Evolutionary conservation across 495 filamentous ascomycete species (phyloP), one percentile per base, ranked within the genome.

Genomic region (Annulohypoxylon moriforme): DNA sequence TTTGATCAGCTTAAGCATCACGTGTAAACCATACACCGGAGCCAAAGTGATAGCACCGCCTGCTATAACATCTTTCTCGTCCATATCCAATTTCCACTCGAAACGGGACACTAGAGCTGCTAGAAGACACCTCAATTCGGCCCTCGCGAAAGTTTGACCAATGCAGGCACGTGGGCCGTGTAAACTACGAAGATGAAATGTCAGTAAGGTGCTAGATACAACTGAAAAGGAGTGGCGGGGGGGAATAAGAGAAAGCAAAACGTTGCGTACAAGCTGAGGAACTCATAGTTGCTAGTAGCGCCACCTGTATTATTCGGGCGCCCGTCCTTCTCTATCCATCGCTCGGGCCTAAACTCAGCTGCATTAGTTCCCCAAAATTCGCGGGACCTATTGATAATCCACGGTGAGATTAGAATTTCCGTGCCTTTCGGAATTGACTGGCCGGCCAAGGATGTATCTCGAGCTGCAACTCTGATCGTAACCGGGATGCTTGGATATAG

Each of bases 141-240:
- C 73, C 38, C 56, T 63, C 4, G 94, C 94, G 25, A 97, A 91
- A 76, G 94, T 96, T 52, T 93, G 79, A 0, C 94, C 94, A 14
- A 97, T 92, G 69, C 94, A 97, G 4, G 90, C 87, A 16, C 94
- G 80, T 1, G 94, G 93, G 0, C 94, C 94, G 53, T 92, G 87
- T 56, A 87, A 89, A 78, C 44, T 29, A 31, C 14, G 9, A 29
- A 10, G 22, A 27, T 53, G 10, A 31, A n/a, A 31, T n/a, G 11
- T 31, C 25, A 29, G 22, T 14, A 50, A 3, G 46, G 24, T 50
- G 6, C 14, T 14, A 7, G 34, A 38, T 3, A 38, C 13, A 52
- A 4, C 11, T 52, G 4, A 25, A n/a, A n/a, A n/a, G n/a, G n/a
- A n/a, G n/a, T n/a, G n/a, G n/a, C n/a, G n/a, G n/a, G n/a, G n/a